Evolutionary conservation across 306 rosid species (phyloP).

Genomic region (Malus fusca): DNA sequence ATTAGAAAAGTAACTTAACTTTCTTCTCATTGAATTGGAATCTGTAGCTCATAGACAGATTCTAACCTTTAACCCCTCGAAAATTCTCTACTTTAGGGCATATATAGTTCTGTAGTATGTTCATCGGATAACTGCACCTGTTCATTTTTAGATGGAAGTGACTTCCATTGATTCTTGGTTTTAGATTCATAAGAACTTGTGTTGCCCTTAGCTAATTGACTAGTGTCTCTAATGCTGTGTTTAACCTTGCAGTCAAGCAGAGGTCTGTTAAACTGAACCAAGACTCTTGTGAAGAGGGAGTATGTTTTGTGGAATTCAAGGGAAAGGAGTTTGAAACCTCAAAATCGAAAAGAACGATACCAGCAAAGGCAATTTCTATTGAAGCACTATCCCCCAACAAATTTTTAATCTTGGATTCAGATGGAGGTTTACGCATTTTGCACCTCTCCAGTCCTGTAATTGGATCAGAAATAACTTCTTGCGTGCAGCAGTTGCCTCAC

Average conservation of each 20-base stretch:
- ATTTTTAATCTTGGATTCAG: constrained; percentile 65
- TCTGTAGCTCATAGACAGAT: constrained; percentile 17
- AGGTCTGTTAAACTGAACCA: constrained; percentile 42
- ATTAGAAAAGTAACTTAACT: constrained; percentile 30
- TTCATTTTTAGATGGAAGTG: constrained; percentile 6
- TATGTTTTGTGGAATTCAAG: constrained; percentile 57
- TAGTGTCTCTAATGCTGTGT: constrained; percentile 24
- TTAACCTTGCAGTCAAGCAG: constrained; percentile 54
- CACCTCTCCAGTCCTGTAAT: constrained; percentile 39
- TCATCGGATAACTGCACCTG: constrained; percentile 3
- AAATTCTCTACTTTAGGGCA: constrained; percentile 1
- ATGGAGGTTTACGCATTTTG: constrained; percentile 65
- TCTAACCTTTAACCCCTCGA: background rate
- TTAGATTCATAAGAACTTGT: constrained; percentile 4
- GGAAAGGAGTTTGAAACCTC: constrained; percentile 32
- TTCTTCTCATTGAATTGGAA: constrained; percentile 20
- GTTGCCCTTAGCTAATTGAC: background rate
- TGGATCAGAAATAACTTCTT: constrained; percentile 46
- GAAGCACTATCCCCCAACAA: constrained; percentile 60
- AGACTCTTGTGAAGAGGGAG: constrained; percentile 42
- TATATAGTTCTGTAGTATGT: constrained; percentile 13
- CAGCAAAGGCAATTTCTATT: constrained; percentile 60
- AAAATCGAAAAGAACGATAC: constrained; percentile 27
- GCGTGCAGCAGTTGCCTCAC: constrained; percentile 48
- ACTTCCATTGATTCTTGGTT: constrained; percentile 13